Percentiles rank a stretch among this genome's conserved stretches.
Evolutionary conservation across 164 flowering plant species (phyloP).

Genomic region (Vitis amurensis): DNA sequence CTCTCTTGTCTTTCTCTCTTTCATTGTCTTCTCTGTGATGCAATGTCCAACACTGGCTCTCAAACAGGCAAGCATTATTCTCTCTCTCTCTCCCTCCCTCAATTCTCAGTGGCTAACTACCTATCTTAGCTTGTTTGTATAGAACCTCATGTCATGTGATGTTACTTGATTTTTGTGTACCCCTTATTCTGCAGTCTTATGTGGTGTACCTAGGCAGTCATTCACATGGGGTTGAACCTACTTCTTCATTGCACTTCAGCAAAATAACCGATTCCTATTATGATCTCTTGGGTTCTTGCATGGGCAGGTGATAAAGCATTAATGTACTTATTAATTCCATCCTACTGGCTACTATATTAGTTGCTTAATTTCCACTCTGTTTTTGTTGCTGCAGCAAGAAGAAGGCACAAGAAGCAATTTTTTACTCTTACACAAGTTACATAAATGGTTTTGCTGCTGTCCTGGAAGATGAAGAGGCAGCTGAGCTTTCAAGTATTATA

Average conservation of each 20-base stretch:
- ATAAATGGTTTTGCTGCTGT: conserved; percentile 48
- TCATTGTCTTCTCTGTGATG: neutral
- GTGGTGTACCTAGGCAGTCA: neutral
- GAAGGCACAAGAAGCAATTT: conserved; percentile 33
- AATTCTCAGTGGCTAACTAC: no score
- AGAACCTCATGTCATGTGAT: no score
- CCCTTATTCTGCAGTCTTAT: neutral
- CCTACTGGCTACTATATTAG: no score
- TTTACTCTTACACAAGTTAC: conserved; percentile 31
- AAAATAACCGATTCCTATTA: no score
- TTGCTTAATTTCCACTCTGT: no score
- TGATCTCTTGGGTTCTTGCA: no score
- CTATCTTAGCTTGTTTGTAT: no score
- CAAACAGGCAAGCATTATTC: neutral
- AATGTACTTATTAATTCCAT: no score
- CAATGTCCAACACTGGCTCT: neutral
- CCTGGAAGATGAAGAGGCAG: conserved; percentile 34
- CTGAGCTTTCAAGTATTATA: conserved; percentile 10
- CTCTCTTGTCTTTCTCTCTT: no score
- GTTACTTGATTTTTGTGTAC: neutral
- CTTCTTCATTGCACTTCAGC: no score
- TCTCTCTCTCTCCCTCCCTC: neutral
- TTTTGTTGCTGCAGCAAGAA: neutral
- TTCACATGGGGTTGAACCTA: no score
- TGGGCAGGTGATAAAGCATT: neutral